A percentile compares a stretch with the other conserved stretches of the same genome.
Conservation (phyloP, 2,329 filamentous ascomycete species). For the Cryphonectria carpinicola region DNA sequence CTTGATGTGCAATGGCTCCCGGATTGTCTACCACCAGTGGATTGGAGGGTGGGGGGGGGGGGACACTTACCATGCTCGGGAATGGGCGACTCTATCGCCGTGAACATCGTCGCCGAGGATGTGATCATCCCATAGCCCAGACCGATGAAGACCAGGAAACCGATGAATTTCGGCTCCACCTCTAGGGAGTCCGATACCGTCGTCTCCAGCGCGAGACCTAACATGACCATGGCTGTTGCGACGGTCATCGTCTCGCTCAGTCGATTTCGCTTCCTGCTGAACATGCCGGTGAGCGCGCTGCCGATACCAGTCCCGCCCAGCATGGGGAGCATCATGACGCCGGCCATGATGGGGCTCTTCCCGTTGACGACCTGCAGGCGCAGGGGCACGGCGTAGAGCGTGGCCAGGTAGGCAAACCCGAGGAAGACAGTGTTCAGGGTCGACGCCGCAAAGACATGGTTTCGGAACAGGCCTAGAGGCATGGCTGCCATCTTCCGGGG, state of each 20-base stretch:
- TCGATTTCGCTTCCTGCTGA: constrained; percentile 48
- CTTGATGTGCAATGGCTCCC: background rate
- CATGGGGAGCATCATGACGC: constrained; percentile 58
- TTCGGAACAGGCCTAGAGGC: constrained; percentile 52
- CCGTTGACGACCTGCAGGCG: constrained; percentile 55
- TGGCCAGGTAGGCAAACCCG: constrained; percentile 55
- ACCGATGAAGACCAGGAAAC: constrained; percentile 55
- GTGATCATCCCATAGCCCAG: constrained; percentile 56
- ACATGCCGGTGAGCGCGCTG: constrained; percentile 45
- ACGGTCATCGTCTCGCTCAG: constrained; percentile 48
- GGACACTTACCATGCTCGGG: constrained; percentile 49
- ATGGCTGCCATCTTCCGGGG: constrained; percentile 46
- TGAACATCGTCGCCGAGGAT: constrained; percentile 52
- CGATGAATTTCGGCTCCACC: constrained; percentile 51
- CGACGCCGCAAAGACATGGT: constrained; percentile 49
- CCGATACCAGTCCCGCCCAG: constrained; percentile 52
- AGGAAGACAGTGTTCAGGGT: constrained; percentile 51
- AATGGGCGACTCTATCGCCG: constrained; percentile 45
- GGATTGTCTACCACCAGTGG: background rate
- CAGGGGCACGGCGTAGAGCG: constrained; percentile 54
- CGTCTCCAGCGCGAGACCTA: constrained; percentile 53
- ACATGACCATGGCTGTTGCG: constrained; percentile 47
- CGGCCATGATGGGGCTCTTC: constrained; percentile 50
- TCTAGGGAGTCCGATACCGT: constrained; percentile 41
- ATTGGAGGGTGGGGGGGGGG: too few relatives aligned